phyloP scores from a whole-genome alignment of 2,329 filamentous ascomycete genomes.

The Fusarium sp. region DNA sequence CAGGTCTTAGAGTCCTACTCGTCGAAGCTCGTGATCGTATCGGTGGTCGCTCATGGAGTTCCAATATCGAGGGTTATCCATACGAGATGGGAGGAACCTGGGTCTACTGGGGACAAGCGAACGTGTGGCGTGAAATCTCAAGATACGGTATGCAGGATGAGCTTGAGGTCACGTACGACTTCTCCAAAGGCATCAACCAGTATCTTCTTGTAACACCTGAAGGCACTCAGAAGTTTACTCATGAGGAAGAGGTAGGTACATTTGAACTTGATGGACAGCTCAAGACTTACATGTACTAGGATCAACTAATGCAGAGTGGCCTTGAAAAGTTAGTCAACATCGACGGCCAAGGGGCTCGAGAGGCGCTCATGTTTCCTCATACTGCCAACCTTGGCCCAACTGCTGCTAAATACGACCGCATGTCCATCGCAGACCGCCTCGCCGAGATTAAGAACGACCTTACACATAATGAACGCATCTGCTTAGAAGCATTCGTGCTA shows the following conservation, averaged over 20 bases:
- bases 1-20: conserved; percentile 56
- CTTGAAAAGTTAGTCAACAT: conserved; percentile 61
- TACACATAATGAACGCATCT: conserved; percentile 56
- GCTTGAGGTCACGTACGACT: conserved; percentile 56
- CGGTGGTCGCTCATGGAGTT: conserved; percentile 61
- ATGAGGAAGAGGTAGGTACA: conserved; percentile 56
- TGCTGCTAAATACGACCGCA: conserved; percentile 53
- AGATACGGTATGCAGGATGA: conserved; percentile 60
- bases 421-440: conserved; percentile 59
- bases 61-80: conserved; percentile 57
- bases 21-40: conserved; percentile 63
- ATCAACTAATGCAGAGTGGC: conserved; percentile 49
- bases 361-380: conserved; percentile 58
- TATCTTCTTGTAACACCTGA: conserved; percentile 53
- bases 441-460: conserved; percentile 55
- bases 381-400: conserved; percentile 51
- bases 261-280: accelerated
- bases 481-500: conserved; percentile 57
- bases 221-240: conserved; percentile 52
- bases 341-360: conserved; percentile 54
- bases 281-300: conserved; percentile 8
- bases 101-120: conserved; percentile 60
- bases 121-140: conserved; percentile 59
- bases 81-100: conserved; percentile 65
- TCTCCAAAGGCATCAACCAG: conserved; percentile 57